Evolutionary conservation across 305 asterid species (phyloP), one percentile per base, ranked within the genome.

Genomic region (Fraxinus sp.): DNA sequence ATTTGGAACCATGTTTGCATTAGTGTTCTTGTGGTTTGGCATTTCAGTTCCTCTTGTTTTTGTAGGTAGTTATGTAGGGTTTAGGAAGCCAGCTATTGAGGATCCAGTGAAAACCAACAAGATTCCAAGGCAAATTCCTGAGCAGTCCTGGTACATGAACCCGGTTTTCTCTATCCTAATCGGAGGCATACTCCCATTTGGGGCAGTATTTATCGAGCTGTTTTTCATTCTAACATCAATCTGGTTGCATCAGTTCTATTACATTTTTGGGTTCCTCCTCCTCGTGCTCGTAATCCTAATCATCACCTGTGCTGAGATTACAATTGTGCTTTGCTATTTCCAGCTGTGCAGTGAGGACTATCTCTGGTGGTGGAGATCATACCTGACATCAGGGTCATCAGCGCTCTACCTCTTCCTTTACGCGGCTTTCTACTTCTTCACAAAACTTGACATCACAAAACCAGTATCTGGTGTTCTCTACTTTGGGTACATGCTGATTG

Each of bases 361-460:
- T 36, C 81, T 77, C 39, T 77, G 81, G 81, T 77, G 81, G 81
- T 77, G 81, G 81, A 77, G 73, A 46, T 77, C 81, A 28, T 77
- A 77, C 72, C 52, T 77, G 30, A 77, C 81, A 49, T 77, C 73
- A 49, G 81, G 81, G 49, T 77, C 81, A 26, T 77, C 81, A 24
- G 81, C 81, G 14, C 72, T 77, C n/a, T 77, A 77, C 52, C 81
- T 77, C 26, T 77, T 77, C 80, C 80, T 77, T 30, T 77, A 77
- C 0, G 80, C 80, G 0, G 70, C 80, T 11, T 77, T 77, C 73
- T 77, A 77, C 62, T 77, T 77, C 81, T 77, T 77, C 73, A 77
- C 81, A 32, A 77, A 77, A 46, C 81, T 77, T 2, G 81, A 77
- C 36, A 77, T 77, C 52, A 77, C 81, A 7, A 77, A 77, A 35